Evolutionary conservation across 75 land plant species (phyloP).

Genomic region (Sequoiadendron giganteum): DNA sequence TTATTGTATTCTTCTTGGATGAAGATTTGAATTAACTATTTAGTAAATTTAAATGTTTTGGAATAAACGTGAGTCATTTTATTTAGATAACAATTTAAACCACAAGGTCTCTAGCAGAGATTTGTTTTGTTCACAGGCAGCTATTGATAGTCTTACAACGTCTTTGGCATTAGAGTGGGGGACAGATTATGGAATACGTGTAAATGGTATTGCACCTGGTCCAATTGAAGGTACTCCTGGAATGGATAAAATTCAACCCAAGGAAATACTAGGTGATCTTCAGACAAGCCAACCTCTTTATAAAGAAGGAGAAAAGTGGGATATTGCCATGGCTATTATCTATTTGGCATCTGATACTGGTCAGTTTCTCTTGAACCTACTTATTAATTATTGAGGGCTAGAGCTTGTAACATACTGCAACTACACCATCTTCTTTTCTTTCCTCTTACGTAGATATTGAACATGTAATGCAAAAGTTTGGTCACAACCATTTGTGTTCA

Average conservation of each 20-base stretch:
- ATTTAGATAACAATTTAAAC: neutral
- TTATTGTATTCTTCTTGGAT: neutral
- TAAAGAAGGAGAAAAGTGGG: constrained; percentile 92
- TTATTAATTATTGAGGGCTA: neutral
- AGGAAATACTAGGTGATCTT: constrained; percentile 43
- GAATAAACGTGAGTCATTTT: neutral
- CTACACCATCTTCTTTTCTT: neutral
- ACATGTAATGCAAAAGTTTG: neutral
- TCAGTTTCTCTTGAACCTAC: constrained; percentile 19
- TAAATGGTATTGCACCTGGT: constrained; percentile 98
- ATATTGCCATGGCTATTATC: constrained; percentile 93
- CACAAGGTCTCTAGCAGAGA: neutral
- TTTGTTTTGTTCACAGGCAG: constrained; percentile 58
- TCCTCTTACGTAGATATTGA: neutral
- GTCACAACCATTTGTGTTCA: neutral
- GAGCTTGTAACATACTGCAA: neutral
- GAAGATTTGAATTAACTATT: neutral
- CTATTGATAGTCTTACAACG: constrained; percentile 91
- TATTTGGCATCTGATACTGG: constrained; percentile 92
- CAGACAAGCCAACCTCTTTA: constrained; percentile 40
- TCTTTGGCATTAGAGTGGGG: constrained; percentile 97
- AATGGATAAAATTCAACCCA: constrained; percentile 78
- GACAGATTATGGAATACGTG: constrained; percentile 88
- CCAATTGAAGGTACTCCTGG: constrained; percentile 94
- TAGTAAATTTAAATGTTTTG: neutral